Base-by-base conservation (phyloP, 2,329 filamentous ascomycete species). In the Gaeumannomyces sp. region DNA sequence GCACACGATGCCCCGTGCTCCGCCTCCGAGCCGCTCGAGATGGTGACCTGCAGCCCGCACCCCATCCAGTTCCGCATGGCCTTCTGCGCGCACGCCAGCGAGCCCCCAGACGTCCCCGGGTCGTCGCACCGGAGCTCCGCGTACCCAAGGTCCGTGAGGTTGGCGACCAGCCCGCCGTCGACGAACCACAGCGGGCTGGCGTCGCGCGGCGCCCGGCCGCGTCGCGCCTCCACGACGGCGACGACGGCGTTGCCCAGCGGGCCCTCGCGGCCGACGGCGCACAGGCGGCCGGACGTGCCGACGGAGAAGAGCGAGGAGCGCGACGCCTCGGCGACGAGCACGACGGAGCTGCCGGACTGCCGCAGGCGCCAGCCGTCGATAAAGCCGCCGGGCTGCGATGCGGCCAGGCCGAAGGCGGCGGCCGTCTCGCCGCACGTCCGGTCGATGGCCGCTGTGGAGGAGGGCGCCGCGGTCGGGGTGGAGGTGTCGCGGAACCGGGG, bases 341-440 rank as follows among this genome's bases (percentile, higher is more conserved):
- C 67, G 29, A 72, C 62, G 7, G 66, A 69, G 62, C 71, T 68
- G 0, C 71, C 73, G 63, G 69, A 70, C n/a, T 74, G 63, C 56
- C 66, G 67, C 3, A 73, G 66, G 61, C 67, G 75, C 73, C 73
- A 75, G 4, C 67, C 68, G 67, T 75, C 68, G 63, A 74, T 73
- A 45, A 69, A 50, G 10, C 73, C 70, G 61, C 68, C 69, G 0
- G 72, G 71, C 64, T 74, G 73, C 1, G 69, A 65, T 29, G 73
- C 69, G 11, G 69, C 70, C 1, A 75, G 61, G 11, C 66, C 45
- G 65, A 75, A 75, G 2, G 72, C 70, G 2, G 67, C 28, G 6
- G 66, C 28, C 1, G 70, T 70, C 58, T 71, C 66, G 28, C 70
- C 69, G 69, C 73, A 74, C 50, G 70, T 67, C 31, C 59, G 64